Evolutionary conservation across 768 basidiomycete genomes (phyloP).

Genomic region (Macrolepiota dolichaula): DNA sequence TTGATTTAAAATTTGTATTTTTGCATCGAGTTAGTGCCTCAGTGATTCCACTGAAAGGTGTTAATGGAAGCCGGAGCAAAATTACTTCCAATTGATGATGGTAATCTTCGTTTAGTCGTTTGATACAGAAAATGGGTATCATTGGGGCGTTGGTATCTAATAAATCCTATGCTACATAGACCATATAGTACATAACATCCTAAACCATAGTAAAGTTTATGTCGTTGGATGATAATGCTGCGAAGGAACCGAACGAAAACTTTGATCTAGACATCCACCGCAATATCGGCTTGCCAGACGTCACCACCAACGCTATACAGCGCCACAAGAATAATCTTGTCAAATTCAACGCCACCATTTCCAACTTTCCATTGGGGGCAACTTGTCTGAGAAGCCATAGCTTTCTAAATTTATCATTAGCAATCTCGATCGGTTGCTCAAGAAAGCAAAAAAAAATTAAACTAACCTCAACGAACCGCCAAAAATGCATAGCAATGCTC

Average conservation of each 20-base stretch:
- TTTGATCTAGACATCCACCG: slow-evolving; percentile 29
- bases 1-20: too few species aligned
- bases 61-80: too few species aligned
- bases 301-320: slow-evolving; percentile 42
- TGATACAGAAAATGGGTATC: too few species aligned
- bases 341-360: slow-evolving; percentile 32
- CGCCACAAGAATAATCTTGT: slow-evolving; percentile 40
- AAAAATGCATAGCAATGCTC: slow-evolving; percentile 11
- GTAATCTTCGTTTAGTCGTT: too few species aligned
- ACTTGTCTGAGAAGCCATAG: slow-evolving; percentile 1
- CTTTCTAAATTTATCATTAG: not conserved
- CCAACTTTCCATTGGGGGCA: slow-evolving; percentile 20
- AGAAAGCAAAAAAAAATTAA: not conserved
- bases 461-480: slow-evolving; percentile 12
- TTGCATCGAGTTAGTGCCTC: too few species aligned
- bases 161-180: too few species aligned
- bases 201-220: not conserved
- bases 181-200: too few species aligned
- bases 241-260: not conserved
- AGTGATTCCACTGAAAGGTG: too few species aligned
- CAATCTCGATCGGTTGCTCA: not conserved
- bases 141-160: too few species aligned
- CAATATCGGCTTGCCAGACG: slow-evolving; percentile 51
- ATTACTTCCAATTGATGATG: too few species aligned
- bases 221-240: not conserved